Evolutionary conservation across 2,329 filamentous ascomycete species (phyloP), one percentile per base, ranked within the genome.

Genomic region (Aspergillus unguis): DNA sequence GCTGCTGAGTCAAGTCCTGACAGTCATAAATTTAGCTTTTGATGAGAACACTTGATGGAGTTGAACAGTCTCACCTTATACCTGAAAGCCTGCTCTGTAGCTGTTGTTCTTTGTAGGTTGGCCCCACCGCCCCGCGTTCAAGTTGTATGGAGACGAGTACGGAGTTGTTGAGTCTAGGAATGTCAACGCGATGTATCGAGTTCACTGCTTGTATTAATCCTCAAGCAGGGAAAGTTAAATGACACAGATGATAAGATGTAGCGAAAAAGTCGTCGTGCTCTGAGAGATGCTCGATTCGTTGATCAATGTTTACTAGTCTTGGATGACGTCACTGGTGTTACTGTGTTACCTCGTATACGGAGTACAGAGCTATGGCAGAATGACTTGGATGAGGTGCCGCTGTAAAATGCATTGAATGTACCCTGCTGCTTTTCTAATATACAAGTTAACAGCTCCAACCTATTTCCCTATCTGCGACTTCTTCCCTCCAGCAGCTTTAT

Each of bases 401-500:
- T 37, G 9, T n/a, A n/a, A 10, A 28, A 43, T 43, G 11, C 26
- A 43, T 43, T 38, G 23, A n/a, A 27, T 25, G 33, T 10, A 17
- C 23, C 25, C 42, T 42, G 9, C 6, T 33, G 23, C 6, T 29
- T 8, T 11, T n/a, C 29, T 27, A 41, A 36, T 44, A 29, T 38
- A 40, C 38, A 44, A 1, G 11, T n/a, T 10, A 47, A 32, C 23
- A 36, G 32, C 23, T 28, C n/a, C 37, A 36, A 32, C 42, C 43
- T 57, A 60, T 25, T 54, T 47, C 26, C 23, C 47, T 38, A 54
- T 55, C 40, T 58, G 55, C 6, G 50, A 51, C 52, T 61, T 65
- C 52, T 65, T 67, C 10, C 67, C 67, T 52, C 70, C 70, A 6
- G 67, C 62, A 50, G 71, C 71, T 58, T 66, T 70, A 60, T 71